Evolutionary conservation across 2,329 filamentous ascomycete species (phyloP).

Genomic region (Cercospora sp.): DNA sequence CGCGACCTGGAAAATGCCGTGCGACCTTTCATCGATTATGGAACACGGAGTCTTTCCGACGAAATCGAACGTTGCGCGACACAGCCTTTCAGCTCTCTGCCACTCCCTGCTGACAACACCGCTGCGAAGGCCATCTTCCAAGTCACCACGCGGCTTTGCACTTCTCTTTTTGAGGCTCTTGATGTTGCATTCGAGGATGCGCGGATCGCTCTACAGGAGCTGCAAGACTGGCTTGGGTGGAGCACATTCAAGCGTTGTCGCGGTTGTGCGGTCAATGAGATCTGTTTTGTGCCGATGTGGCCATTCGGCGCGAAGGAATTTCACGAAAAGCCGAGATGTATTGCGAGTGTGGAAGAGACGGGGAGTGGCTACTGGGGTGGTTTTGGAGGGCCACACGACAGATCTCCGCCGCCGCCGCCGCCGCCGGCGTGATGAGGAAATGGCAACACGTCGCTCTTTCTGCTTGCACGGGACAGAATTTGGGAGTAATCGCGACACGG

Average conservation of each 20-base stretch:
- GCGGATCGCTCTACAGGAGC: conserved; percentile 37
- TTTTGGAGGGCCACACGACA: background rate
- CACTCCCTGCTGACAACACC: conserved; percentile 19
- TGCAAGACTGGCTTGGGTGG: conserved; percentile 59
- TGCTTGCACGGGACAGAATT: background rate
- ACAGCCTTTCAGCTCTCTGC: conserved; percentile 42
- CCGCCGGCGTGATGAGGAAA: background rate
- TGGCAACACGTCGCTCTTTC: background rate
- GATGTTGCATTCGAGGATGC: conserved; percentile 31
- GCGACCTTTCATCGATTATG: conserved; percentile 43
- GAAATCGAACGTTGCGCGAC: conserved; percentile 51
- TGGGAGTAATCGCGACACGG: background rate
- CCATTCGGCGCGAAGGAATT: conserved; percentile 58
- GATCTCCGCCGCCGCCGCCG: background rate
- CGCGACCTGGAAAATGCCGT: conserved; percentile 36
- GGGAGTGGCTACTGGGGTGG: conserved; percentile 28
- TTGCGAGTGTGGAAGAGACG: conserved; percentile 31
- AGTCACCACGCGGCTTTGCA: conserved; percentile 40
- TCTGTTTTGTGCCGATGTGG: conserved; percentile 66
- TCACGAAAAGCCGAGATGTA: conserved; percentile 53
- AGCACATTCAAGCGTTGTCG: conserved; percentile 59
- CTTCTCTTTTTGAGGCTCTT: conserved; percentile 34
- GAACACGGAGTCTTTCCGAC: conserved; percentile 39
- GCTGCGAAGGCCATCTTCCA: conserved; percentile 37
- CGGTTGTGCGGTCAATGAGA: conserved; percentile 55